Conservation (phyloP, 305 asterid genomes). For the Fraxinus nigra region DNA sequence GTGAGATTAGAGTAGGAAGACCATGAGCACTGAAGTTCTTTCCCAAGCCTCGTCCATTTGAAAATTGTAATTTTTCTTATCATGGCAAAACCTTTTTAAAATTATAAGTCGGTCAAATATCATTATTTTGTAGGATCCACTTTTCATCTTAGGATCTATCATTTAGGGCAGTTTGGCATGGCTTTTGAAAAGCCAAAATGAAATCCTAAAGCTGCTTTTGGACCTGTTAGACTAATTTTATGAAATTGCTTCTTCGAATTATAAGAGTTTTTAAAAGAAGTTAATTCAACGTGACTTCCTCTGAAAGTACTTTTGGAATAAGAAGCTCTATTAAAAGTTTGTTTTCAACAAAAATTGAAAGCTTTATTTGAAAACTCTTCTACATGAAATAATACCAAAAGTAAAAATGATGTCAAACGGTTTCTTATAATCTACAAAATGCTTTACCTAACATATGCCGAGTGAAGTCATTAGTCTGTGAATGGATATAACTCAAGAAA, state of each 20-base stretch:
- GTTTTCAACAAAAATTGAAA: neutral
- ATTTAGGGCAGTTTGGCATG: neutral
- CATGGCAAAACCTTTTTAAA: no score
- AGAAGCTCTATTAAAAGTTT: neutral
- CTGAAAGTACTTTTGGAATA: no score
- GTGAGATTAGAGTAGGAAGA: neutral
- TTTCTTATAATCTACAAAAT: neutral
- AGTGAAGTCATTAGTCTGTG: neutral
- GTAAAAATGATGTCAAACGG: neutral
- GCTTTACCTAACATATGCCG: neutral
- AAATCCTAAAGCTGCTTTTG: neutral
- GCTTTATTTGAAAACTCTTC: no score
- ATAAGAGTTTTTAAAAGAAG: neutral
- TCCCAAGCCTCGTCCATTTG: neutral
- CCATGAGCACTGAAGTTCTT: neutral
- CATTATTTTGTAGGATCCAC: neutral
- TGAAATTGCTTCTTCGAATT: no score
- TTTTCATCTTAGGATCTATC: neutral
- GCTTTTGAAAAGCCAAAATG: neutral
- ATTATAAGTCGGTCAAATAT: neutral
- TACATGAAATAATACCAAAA: neutral
- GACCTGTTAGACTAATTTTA: neutral
- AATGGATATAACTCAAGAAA: neutral
- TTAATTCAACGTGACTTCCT: no score
- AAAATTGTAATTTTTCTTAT: neutral